Base-by-base conservation (phyloP, 1,284 basidiomycete genomes). In the Microbotryomycetes sp. region DNA sequence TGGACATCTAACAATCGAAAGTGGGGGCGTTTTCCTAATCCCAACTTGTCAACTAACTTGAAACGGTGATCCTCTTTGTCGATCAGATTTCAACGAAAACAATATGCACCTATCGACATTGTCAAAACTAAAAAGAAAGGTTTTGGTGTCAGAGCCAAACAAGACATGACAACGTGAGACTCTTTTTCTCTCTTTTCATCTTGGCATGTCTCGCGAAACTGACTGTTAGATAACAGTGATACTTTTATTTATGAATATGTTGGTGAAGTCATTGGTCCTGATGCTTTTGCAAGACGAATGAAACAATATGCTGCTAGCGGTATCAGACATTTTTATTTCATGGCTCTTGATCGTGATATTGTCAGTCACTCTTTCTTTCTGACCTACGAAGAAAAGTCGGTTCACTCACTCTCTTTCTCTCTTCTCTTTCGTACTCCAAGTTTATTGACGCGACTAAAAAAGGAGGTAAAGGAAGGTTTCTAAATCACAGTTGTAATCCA, bases 261-360 rank as follows among this genome's bases (percentile, higher is more conserved):
- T 28, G 96, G 96, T 49, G 96, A 99, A 71, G 92, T 99, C 23
- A 89, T 99, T 68, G 87, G 85, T 63, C 87, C 91, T 49, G 79
- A 81, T 19, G 87, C 87, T 19, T 97, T 99, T 76, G 84, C 88
- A 76, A 91, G 90, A 74, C 85, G 94, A 46, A 97, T 98, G 92
- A 83, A 88, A 54, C 86, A 88, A 45, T 99, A 99, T 74, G 92
- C 86, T 2, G 82, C 87, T 48, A 92, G 97, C 75, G 93, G 93
- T 19, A 92, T 97, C 66, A 81, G 85, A 60, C 94, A 98, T 76
- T 99, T 98, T 73, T 99, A 98, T 78, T 99, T 99, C 74, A 99
- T 98, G 96, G 94, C 97, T 89, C 78, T 98, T 59, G 96, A 97
- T 77, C 92, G 90, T 72, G 92, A 97, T 70, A 92, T 98, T 82